Base-by-base conservation (phyloP, 768 basidiomycete genomes). In the Tricholoma bakamatsutake region DNA sequence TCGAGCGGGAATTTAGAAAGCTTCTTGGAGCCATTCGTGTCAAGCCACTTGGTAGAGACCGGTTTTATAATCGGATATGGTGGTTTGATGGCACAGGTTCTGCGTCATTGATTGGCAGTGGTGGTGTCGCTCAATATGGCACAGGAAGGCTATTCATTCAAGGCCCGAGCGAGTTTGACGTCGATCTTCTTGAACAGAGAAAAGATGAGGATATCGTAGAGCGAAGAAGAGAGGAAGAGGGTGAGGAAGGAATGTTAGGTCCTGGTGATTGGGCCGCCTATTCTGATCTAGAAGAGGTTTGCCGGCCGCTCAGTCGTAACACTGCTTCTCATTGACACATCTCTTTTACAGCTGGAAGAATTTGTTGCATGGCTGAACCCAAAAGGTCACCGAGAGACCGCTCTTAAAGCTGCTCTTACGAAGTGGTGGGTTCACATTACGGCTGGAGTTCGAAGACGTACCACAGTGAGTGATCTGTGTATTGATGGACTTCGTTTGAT, bases 51-150 rank as follows among this genome's bases (percentile, higher is more conserved):
- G 97, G 97, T 12, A 80, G 82, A 59, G 97, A 99, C 67, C 80
- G 97, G 52, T 99, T 98, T 71, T 89, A 90, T 65, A 96, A 97
- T 67, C 84, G 91, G 31, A 78, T 97, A 57, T 99, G 96, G 96
- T 99, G 96, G 96, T 92, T 98, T 67, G 96, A 99, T 70, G 96
- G 96, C 9, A 82, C 94, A 79, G 96, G 96, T 6, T 85, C 87
- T 5, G 87, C 85, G 47, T 85, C 87, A 45, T 71, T 96, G 52
- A 76, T 93, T 55, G 87, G 85, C 39, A 85, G 83, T 59, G 90
- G 90, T 13, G 90, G 89, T 3, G 80, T 84, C 28, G 81, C 87
- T 28, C 80, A 87, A 67, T 96, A 92, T 64, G 93, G 93, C 9
- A 86, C 93, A 17, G 97, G 94, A 5, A 76, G 96, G 52, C 66